Evolutionary conservation across 305 asterid species (phyloP).

Genomic region (Vinca major): DNA sequence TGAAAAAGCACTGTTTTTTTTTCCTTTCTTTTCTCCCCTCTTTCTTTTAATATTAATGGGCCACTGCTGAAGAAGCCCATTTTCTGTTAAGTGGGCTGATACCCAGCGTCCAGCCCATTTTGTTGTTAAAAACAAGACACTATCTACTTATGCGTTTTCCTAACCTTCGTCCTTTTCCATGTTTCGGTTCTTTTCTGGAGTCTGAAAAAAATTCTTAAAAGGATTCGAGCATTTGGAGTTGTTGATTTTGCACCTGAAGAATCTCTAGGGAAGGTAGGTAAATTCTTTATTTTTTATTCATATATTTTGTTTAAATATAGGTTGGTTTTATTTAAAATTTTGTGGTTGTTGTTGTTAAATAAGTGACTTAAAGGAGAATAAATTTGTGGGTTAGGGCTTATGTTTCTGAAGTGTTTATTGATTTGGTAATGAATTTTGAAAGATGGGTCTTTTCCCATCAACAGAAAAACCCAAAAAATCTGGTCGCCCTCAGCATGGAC

Average conservation of each 20-base stretch:
- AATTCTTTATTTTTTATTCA: not conserved
- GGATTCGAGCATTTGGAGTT: not conserved
- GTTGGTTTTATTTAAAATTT: not conserved
- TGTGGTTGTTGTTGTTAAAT: not conserved
- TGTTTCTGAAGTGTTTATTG: not conserved
- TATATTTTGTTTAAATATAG: not conserved
- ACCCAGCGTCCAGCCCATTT: too few species aligned
- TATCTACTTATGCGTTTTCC: too few species aligned
- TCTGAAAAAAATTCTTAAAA: not conserved
- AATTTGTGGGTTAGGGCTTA: not conserved
- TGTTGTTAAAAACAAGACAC: too few species aligned
- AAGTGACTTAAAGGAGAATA: not conserved
- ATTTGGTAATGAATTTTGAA: not conserved
- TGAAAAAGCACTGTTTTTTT: too few species aligned
- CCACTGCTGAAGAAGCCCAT: not conserved
- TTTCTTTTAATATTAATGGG: not conserved
- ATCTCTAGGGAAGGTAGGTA: not conserved
- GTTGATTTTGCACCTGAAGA: not conserved
- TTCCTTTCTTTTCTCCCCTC: not conserved
- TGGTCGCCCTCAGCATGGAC: too few species aligned
- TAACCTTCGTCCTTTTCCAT: not conserved
- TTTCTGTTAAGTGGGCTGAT: too few species aligned
- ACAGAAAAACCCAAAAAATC: too few species aligned
- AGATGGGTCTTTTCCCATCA: not conserved
- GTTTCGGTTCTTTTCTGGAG: too few species aligned